Base-by-base conservation (phyloP, 345 rosid genomes). In the Arabis hirsuta region DNA sequence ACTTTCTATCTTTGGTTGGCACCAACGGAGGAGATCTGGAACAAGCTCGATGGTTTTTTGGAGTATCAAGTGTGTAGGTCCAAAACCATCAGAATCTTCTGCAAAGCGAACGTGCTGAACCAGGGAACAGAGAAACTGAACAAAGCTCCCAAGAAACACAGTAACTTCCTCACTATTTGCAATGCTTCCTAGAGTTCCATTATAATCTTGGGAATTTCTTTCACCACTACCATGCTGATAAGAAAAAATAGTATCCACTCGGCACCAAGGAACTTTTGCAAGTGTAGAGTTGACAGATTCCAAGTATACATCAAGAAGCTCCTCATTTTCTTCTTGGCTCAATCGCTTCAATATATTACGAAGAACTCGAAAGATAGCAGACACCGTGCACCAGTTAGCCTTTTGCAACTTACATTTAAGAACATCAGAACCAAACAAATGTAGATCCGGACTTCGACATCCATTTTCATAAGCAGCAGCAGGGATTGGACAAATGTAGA, bases 111-210 rank as follows among this genome's bases (percentile, higher is more conserved):
- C 56, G 62, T 80, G 86, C 71, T 84, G 91, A 69, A 84, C 84
- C 74, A 85, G 52, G 10, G 98, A 88, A 82, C 89, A 86, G 11
- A 94, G 82, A 20, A 91, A 79, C 82, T 91, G 95, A 70, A 86
- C 64, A 74, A 91, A 83, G 70, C 36, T 82, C 76, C 93, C 96
- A 38, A 88, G 76, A 82, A 89, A 84, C 47, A 82, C 16, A 62
- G 73, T 55, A 54, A 47, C 74, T 12, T 65, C 75, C 69, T 71
- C 82, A 55, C 79, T 62, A 27, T 31, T 61, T 38, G 55, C 63
- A 52, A 52, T 39, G 50, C 72, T 55, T 78, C 64, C 61, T 0
- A 57, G 27, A 66, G 57, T 42, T 65, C 36, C 76, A 58, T 67
- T 45, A 46, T 71, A 71, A 10, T 62, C 34, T 60, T 43, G 65